Evolutionary conservation across 1,284 basidiomycete species (phyloP).

Genomic region (Mrakiaceae sp.): DNA sequence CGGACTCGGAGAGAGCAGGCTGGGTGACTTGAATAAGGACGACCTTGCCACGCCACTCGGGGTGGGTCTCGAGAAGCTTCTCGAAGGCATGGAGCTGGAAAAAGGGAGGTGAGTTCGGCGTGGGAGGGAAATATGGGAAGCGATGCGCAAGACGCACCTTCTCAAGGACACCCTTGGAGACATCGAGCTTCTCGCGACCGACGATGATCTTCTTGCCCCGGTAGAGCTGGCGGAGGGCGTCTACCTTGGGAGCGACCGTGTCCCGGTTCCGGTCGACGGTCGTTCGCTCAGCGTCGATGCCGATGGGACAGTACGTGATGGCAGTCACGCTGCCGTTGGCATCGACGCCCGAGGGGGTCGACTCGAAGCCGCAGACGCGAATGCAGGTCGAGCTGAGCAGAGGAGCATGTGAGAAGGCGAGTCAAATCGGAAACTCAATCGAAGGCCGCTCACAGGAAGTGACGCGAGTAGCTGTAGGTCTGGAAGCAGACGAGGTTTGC

Average conservation of each 20-base stretch:
- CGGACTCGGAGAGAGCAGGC: constrained; percentile 85
- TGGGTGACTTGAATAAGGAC: constrained; percentile 73
- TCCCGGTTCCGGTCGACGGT: constrained; percentile 66
- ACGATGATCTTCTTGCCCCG: constrained; percentile 98
- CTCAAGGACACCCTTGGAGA: constrained; percentile 93
- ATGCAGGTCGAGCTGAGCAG: constrained; percentile 93
- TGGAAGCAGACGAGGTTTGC: constrained; percentile 95
- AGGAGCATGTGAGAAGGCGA: constrained; percentile 81
- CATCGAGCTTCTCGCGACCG: constrained; percentile 96
- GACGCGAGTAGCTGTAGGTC: constrained; percentile 89
- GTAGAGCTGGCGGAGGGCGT: constrained; percentile 73
- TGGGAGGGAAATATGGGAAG: not conserved
- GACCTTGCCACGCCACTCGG: constrained; percentile 85
- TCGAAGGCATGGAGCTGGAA: constrained; percentile 81
- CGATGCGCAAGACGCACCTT: constrained; percentile 45
- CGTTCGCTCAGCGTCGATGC: constrained; percentile 90
- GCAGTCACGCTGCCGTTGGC: constrained; percentile 75
- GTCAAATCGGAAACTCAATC: no score
- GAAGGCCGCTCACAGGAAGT: constrained; percentile 49
- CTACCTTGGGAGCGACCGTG: constrained; percentile 79
- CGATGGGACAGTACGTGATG: constrained; percentile 87
- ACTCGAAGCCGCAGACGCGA: constrained; percentile 91
- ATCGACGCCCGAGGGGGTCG: constrained; percentile 71
- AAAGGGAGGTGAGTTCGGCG: not conserved
- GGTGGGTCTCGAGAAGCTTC: constrained; percentile 84